Conservation (phyloP, 140 eudicot species). For the Ambrosia hybrid region DNA sequence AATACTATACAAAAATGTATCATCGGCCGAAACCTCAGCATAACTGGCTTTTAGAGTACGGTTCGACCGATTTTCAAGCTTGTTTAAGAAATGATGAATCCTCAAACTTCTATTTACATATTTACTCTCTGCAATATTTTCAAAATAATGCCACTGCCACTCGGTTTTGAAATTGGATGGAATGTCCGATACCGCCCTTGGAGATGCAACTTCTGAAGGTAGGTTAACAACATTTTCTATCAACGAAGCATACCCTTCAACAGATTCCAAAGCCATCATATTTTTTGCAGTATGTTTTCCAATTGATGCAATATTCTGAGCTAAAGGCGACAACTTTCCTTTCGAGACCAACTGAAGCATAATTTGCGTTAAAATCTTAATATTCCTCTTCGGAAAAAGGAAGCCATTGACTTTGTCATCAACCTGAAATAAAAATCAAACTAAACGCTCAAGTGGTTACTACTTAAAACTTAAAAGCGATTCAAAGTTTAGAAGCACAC, state of each 20-base stretch:
- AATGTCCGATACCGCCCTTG: conserved; percentile 56
- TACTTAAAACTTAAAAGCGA: background rate
- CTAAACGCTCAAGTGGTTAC: background rate
- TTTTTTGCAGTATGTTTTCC: conserved; percentile 77
- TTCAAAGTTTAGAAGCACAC: conserved; percentile 46
- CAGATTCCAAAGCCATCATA: conserved; percentile 73
- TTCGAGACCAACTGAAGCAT: conserved; percentile 48
- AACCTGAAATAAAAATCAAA: conserved; percentile 46
- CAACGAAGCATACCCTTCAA: conserved; percentile 80
- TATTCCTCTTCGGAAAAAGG: conserved; percentile 68
- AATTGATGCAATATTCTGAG: conserved; percentile 63
- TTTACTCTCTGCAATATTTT: conserved; percentile 34
- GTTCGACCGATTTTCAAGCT: conserved; percentile 55
- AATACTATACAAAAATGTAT: conserved; percentile 61
- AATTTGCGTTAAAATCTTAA: conserved; percentile 49
- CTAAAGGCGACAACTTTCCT: conserved; percentile 62
- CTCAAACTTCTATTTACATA: conserved; percentile 45
- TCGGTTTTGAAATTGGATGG: conserved; percentile 51
- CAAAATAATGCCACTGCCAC: conserved; percentile 82
- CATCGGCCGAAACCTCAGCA: conserved; percentile 34
- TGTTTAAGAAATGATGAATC: conserved; percentile 41
- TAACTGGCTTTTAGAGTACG: conserved; percentile 40
- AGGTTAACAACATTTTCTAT: conserved; percentile 62
- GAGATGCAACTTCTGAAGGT: conserved; percentile 87
- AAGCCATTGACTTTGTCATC: conserved; percentile 91